These are phyloP conservation scores for Pyrenochaeta sp. DNA, from an alignment of 2,329 filamentous ascomycete genomes.

Conservation along the genomic window DNA sequence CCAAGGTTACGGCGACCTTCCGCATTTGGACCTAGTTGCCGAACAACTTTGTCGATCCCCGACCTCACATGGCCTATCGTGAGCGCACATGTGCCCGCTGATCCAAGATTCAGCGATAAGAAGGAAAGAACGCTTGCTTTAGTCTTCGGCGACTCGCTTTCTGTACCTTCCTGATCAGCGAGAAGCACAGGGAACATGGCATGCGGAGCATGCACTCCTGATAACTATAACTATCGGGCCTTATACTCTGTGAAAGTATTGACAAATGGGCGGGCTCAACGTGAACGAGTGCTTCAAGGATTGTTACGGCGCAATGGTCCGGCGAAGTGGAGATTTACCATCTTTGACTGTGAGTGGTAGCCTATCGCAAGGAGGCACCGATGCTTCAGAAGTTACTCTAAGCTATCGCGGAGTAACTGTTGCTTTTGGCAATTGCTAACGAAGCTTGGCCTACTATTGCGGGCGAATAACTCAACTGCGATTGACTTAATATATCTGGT, in stretches of 20 bases:
- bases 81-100: constrained; percentile 28
- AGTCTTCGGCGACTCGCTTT: constrained; percentile 14
- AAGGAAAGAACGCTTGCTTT: constrained; percentile 24
- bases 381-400: neutral
- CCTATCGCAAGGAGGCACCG: constrained; percentile 8
- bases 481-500: constrained; percentile 21
- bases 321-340: neutral
- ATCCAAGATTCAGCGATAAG: constrained; percentile 25
- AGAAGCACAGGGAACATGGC: constrained; percentile 2
- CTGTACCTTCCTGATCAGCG: constrained; percentile 35
- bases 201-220: constrained; percentile 11
- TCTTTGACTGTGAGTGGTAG: neutral
- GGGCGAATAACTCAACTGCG: neutral
- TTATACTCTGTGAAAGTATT: neutral
- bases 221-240: constrained; percentile 4
- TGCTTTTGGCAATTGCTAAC: constrained; percentile 21
- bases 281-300: constrained; percentile 20
- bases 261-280: constrained; percentile 19
- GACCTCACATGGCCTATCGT: constrained; percentile 30
- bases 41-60: constrained; percentile 24
- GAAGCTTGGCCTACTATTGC: neutral
- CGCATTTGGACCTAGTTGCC: constrained; percentile 22
- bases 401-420: constrained; percentile 14
- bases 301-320: constrained; percentile 5
- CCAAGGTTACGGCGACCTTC: constrained; percentile 21